A percentile compares a stretch with the other conserved stretches of the same genome.
Conservation (phyloP, 805 yeast species). For the Suhomyces sp. region DNA sequence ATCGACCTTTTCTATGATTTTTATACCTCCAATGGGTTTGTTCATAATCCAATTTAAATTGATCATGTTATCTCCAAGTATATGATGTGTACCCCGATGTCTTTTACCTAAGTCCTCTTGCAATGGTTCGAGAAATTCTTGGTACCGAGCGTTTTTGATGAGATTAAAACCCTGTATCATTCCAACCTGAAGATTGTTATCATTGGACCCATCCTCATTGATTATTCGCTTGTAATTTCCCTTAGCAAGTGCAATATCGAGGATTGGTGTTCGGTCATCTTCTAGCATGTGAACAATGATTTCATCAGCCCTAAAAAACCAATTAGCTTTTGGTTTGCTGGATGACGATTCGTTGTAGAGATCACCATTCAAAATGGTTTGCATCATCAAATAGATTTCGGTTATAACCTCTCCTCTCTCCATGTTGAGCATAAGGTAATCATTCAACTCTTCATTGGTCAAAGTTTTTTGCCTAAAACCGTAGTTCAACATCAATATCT, state of each 20-base stretch:
- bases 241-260: slow-evolving; percentile 37
- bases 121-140: slow-evolving; percentile 35
- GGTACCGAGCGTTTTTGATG: slow-evolving; percentile 30
- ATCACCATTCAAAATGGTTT: slow-evolving; percentile 38
- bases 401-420: slow-evolving; percentile 33
- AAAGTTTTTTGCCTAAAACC: slow-evolving; percentile 48
- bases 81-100: too few species aligned
- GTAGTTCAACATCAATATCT: slow-evolving; percentile 45
- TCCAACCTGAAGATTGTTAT: slow-evolving; percentile 34
- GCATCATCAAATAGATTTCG: slow-evolving; percentile 37
- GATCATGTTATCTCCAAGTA: slow-evolving; percentile 20
- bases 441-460: slow-evolving; percentile 49
- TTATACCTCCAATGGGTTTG: slow-evolving; percentile 42
- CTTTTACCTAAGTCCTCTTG: slow-evolving; percentile 1
- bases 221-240: slow-evolving; percentile 33
- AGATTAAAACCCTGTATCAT: slow-evolving; percentile 40
- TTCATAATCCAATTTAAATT: slow-evolving; percentile 44
- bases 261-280: slow-evolving; percentile 39
- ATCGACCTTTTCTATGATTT: slow-evolving; percentile 38
- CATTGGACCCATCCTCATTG: slow-evolving; percentile 42
- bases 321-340: slow-evolving; percentile 26
- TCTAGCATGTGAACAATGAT: slow-evolving; percentile 41
- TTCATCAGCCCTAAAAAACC: slow-evolving; percentile 41
- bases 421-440: slow-evolving; percentile 36
- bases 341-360: slow-evolving; percentile 14